Base-by-base conservation (phyloP, 2,329 filamentous ascomycete genomes). In the Colletotrichum noveboracense region DNA sequence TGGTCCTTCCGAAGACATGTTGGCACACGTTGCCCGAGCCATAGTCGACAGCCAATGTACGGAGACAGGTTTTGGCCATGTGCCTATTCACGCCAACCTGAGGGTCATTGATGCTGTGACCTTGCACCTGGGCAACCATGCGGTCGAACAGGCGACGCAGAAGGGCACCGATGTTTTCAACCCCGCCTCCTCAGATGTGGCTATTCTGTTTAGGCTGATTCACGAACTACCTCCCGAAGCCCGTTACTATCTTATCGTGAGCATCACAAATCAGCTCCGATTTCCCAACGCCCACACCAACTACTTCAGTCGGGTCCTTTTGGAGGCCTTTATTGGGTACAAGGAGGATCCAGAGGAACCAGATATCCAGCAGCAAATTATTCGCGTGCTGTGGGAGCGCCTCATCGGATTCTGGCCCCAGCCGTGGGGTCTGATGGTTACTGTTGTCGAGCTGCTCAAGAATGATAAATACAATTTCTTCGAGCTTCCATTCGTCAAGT, bases 381-480 rank as follows among this genome's bases (percentile, higher is more conserved):
- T 95, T 68, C 92, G 96, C 62, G 93, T 98, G 28, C 88, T 99
- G 61, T 89, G 98, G 48, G 97, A 99, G 88, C 92, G 97, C 65
- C 88, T 98, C 62, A 91, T 97, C 75, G 94, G 95, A 26, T 95
- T 95, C 83, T 95, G 96, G 86, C 96, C 96, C 68, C 96, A 98
- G 83, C 96, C 97, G 21, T 98, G 96, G 96, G 97, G 97, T 14
- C 87, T 99, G 58, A 93, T 98, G 83, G 93, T 96, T 77, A 96
- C 96, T 43, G 90, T 98, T 76, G 87, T 97, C 77, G 97, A 98
- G 87, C 90, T 99, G 73, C 89, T 98, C 79, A 97, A 98, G 88
- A 98, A 98, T 83, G 93, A 94, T 70, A 95, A 93, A 82, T 97
- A 96, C 84, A 93, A 93, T 81, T 98, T 99, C 88, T 98, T 97